Evolutionary conservation across 2,329 filamentous ascomycete species (phyloP), one percentile per base, ranked within the genome.

Genomic region (Orbilia javanica): DNA sequence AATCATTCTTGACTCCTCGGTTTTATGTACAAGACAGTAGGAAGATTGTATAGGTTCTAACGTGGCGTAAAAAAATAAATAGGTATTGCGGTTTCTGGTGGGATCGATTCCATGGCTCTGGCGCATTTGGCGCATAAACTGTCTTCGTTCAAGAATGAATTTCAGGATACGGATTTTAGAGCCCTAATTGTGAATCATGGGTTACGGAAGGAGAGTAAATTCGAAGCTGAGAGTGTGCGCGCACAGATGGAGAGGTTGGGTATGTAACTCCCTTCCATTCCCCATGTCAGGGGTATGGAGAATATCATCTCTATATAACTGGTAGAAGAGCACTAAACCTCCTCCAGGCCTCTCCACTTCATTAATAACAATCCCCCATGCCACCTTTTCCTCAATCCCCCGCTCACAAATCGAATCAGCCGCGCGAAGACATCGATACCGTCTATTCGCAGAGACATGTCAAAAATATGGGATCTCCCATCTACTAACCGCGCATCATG

Each of bases 71-170:
- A 29, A 27, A n/a, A 34, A 53, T 18, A 50, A 25, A 29, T 79
- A 93, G 91, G 88, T 67, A 86, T 98, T 75, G 96, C 94, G 15
- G 87, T 98, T 79, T 97, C 94, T 82, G 96, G 96, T 25, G 96
- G 96, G 6, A 92, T 96, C 44, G 96, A 99, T 84, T 98, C 95
- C n/a, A 99, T 98, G 94, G 95, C 95, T 29, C 86, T 99, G 77
- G 93, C 94, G 69, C 90, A 87, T 77, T 87, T 98, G 39, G 93
- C 92, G 83, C 87, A 86, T 60, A 84, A 86, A 53, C 81, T 88
- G 70, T 34, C 80, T 71, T 25, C 70, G n/a, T 79, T 62, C 34
- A 48, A 42, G 8, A 71, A 65, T 44, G 70, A 69, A 22, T 73
- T 74, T 52, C 34, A 50, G 10, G 3, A 50, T 1, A 78, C 66